Conservation (phyloP, 1,139 yeast genomes). For the Scheffersomyces lignicola region DNA sequence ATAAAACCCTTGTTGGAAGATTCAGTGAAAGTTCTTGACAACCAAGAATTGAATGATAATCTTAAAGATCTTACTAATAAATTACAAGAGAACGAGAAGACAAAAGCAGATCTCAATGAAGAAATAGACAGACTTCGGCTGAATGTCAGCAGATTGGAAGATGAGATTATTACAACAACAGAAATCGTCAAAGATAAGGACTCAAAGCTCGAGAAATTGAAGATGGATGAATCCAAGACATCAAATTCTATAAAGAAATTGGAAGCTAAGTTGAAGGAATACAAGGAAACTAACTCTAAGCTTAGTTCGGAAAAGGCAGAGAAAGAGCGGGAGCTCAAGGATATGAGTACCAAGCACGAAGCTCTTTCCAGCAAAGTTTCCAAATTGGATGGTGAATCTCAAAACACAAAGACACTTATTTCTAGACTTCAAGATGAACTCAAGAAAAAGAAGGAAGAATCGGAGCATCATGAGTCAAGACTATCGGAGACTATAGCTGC, state of each 20-base stretch:
- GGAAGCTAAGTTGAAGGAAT: conserved; percentile 14
- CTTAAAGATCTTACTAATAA: conserved; percentile 35
- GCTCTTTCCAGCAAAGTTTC: conserved; percentile 22
- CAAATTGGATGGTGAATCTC: conserved; percentile 10
- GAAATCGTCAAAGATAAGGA: conserved; percentile 29
- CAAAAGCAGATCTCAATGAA: conserved; percentile 40
- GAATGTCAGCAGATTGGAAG: conserved; percentile 55
- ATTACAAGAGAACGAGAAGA: conserved; percentile 42
- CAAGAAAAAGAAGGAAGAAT: conserved; percentile 8
- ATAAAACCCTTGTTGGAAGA: conserved; percentile 79
- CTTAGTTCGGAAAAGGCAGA: conserved; percentile 16
- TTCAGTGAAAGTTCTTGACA: conserved; percentile 56
- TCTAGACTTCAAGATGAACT: conserved; percentile 8
- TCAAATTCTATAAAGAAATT: conserved; percentile 19
- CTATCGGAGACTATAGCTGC: not conserved
- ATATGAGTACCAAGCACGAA: conserved; percentile 23
- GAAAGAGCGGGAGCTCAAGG: conserved; percentile 8
- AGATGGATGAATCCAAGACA: conserved; percentile 23
- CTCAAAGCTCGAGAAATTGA: conserved; percentile 22
- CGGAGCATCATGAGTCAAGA: conserved; percentile 4
- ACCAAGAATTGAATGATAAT: conserved; percentile 55
- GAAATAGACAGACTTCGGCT: conserved; percentile 47
- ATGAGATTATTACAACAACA: conserved; percentile 30
- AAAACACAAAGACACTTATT: conserved; percentile 9
- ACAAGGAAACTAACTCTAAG: conserved; percentile 17